phyloP scores from a whole-genome alignment of 306 rosid species.

The Phaseolus lunatus region DNA sequence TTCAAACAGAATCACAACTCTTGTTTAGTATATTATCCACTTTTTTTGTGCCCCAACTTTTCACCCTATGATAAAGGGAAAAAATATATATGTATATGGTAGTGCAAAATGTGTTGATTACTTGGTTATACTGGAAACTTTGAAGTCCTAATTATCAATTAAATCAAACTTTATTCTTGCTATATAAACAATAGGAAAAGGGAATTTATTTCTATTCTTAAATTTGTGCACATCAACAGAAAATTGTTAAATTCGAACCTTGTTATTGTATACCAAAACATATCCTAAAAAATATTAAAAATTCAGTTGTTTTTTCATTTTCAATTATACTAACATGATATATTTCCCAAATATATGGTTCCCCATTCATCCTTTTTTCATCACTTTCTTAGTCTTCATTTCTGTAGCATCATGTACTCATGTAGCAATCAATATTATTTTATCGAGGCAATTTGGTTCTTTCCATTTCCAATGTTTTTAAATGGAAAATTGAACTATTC shows the following conservation, averaged over 20 bases:
- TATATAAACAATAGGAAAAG: background rate
- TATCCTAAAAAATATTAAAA: background rate
- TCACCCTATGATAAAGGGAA: slow-evolving; percentile 22
- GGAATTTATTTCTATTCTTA: background rate
- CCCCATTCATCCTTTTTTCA: background rate
- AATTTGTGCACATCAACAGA: too few species aligned
- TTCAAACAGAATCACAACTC: slow-evolving; percentile 38
- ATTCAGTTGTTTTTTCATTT: background rate
- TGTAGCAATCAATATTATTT: background rate
- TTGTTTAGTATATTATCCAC: slow-evolving; percentile 32
- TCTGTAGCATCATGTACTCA: background rate
- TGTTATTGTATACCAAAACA: too few species aligned
- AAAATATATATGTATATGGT: slow-evolving; percentile 41
- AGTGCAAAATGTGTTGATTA: slow-evolving; percentile 23
- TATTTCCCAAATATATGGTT: background rate
- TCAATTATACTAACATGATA: background rate
- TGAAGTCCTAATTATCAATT: background rate
- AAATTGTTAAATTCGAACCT: too few species aligned
- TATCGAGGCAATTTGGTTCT: slow-evolving; percentile 32
- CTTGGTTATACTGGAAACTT: slow-evolving; percentile 1
- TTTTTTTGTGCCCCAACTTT: background rate
- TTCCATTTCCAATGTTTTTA: background rate
- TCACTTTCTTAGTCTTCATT: background rate
- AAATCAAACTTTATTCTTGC: background rate
- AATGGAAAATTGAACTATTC: background rate